Evolutionary conservation across 1,284 basidiomycete genomes (phyloP).

Genomic region (Tausonia pullulans): DNA sequence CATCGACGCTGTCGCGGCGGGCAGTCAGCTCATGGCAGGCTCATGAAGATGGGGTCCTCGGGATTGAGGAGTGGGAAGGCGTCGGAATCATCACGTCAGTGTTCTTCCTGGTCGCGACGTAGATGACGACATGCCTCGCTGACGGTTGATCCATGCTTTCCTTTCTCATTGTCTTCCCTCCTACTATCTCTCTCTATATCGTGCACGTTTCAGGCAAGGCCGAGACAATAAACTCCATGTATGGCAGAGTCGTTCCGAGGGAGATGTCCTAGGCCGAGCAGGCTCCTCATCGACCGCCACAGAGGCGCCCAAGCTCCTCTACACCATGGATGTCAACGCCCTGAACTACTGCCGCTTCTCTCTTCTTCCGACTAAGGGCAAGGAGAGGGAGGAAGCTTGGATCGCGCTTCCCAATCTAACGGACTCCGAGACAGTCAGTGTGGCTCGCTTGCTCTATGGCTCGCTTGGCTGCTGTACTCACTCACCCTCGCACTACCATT

Average conservation of each 20-base stretch:
- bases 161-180: background rate
- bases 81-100: conserved; percentile 56
- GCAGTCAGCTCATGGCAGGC: conserved; percentile 62
- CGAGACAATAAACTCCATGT: conserved; percentile 47
- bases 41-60: conserved; percentile 61
- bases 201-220: background rate
- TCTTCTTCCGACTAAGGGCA: conserved; percentile 30
- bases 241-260: conserved; percentile 35
- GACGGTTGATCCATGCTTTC: background rate
- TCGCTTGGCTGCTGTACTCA: background rate
- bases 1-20: conserved; percentile 58
- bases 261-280: conserved; percentile 42
- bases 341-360: conserved; percentile 81
- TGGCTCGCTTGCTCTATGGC: no score
- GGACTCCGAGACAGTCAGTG: conserved; percentile 65
- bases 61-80: conserved; percentile 57
- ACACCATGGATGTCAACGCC: conserved; percentile 71
- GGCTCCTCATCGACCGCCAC: conserved; percentile 41
- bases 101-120: background rate
- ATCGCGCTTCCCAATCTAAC: conserved; percentile 74
- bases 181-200: background rate
- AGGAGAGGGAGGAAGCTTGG: conserved; percentile 37
- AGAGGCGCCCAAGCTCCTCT: conserved; percentile 44
- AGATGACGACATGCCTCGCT: background rate
- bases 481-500: background rate